Evolutionary conservation across 2,329 filamentous ascomycete species (phyloP).

Genomic region (Penicillium sp.): DNA sequence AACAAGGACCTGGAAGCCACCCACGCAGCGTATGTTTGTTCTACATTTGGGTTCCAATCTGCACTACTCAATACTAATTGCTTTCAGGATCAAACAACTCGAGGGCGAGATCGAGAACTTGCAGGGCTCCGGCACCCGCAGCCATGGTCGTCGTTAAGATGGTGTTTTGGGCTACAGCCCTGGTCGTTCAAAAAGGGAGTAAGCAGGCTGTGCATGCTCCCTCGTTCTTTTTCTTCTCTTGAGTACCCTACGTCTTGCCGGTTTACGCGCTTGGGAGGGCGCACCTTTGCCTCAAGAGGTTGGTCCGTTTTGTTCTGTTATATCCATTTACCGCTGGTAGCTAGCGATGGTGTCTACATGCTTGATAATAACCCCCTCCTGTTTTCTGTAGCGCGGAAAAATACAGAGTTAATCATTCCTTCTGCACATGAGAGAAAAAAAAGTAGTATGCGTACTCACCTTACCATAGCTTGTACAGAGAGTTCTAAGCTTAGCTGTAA

Average conservation of each 20-base stretch:
- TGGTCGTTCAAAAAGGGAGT: conserved; percentile 29
- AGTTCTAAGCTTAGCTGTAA: not conserved
- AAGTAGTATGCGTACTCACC: too few relatives aligned
- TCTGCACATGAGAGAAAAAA: not conserved
- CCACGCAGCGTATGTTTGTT: conserved; percentile 66
- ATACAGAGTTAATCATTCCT: conserved; percentile 38
- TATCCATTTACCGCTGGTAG: conserved; percentile 41
- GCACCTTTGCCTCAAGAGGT: conserved; percentile 29
- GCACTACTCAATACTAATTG: conserved; percentile 26
- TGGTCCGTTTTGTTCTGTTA: conserved; percentile 34
- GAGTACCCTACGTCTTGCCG: conserved; percentile 37
- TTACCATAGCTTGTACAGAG: not conserved
- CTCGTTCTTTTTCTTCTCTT: conserved; percentile 34
- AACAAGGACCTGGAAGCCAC: conserved; percentile 99
- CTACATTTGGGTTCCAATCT: not conserved
- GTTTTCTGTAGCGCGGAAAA: conserved; percentile 40
- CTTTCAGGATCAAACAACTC: conserved; percentile 49
- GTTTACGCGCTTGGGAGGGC: conserved; percentile 30
- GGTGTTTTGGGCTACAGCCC: conserved; percentile 16
- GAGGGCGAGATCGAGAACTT: conserved; percentile 91
- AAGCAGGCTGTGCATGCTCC: conserved; percentile 27
- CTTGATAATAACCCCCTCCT: conserved; percentile 45
- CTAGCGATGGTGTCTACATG: conserved; percentile 43
- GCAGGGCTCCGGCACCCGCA: conserved; percentile 87
- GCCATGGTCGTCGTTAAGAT: conserved; percentile 82